A percentile compares a stretch with the other conserved stretches of the same genome.
phyloP scores from a whole-genome alignment of 106 monocot genomes.

The Ottelia alismoides region DNA sequence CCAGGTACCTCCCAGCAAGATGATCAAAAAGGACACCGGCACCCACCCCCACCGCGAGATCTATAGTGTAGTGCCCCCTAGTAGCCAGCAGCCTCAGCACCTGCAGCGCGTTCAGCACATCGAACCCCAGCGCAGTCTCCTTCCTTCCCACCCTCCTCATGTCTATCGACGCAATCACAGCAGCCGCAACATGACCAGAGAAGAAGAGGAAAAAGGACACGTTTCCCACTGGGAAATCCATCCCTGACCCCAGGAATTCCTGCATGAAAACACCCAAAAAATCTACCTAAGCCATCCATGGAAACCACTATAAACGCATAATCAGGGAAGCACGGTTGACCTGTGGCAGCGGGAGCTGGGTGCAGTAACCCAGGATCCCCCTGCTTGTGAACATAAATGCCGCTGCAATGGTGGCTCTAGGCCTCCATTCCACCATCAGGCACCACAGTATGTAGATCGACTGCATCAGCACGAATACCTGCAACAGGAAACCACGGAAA shows the following conservation, averaged over 20 bases:
- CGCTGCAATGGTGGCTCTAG: constrained; percentile 50
- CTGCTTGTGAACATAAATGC: constrained; percentile 91
- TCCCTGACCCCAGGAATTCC: constrained; percentile 74
- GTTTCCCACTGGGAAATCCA: constrained; percentile 91
- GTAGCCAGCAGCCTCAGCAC: constrained; percentile 61
- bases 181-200: constrained; percentile 87
- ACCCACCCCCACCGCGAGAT: constrained; percentile 63
- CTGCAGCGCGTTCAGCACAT: constrained; percentile 61
- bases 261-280: no score
- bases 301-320: no score
- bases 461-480: constrained; percentile 88
- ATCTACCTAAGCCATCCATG: no score
- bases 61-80: constrained; percentile 94
- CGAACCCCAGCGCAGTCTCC: constrained; percentile 41
- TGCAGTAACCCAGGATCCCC: constrained; percentile 76
- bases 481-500: no score
- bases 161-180: constrained; percentile 78
- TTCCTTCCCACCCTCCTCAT: constrained; percentile 56
- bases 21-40: constrained; percentile 71
- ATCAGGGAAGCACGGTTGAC: no score
- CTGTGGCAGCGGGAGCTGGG: constrained; percentile 88
- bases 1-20: constrained; percentile 49
- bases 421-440: constrained; percentile 51
- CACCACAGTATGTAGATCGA: constrained; percentile 61
- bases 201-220: constrained; percentile 98